Evolutionary conservation across 2,329 filamentous ascomycete genomes (phyloP), one percentile per base, ranked within the genome.

Genomic region (Calycina herbarum): DNA sequence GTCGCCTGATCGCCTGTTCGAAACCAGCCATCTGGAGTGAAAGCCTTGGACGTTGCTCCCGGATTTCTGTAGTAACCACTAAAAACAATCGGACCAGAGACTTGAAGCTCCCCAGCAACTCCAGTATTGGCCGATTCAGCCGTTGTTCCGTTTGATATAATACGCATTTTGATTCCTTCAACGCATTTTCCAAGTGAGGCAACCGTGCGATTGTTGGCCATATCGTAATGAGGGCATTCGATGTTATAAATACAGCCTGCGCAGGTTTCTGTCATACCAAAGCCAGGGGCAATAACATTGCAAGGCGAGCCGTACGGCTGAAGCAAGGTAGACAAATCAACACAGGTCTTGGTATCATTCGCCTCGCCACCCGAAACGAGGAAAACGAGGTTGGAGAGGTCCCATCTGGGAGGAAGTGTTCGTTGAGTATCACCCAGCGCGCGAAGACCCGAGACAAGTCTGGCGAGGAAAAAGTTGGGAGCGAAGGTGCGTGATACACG

Each of bases 1-100:
- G 66, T 64, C 0, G 71, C 79, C 11, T 68, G 66, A 64, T 82
- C 80, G 0, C 79, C 80, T 0, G 80, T 82, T 5, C 67, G 68
- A 64, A 81, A 82, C 79, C 80, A 82, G 1, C 77, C 77, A 67
- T 81, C 78, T 0, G 82, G 77, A 0, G 83, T 86, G 62, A 89
- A 80, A 0, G 84, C 84, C 35, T 86, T 82, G 15, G 70, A 73
- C 0, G 88, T 91, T 1, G 85, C 86, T n/a, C 81, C 33, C 0
- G 69, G 61, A 42, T 80, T 77, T 29, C 77, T 75, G 64, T 76
- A 61, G 20, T 64, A 64, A 5, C 20, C 82, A 64, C 84, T 82
- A 79, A 90, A 90, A 8, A 91, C 79, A 57, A 87, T 86, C 0
- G 82, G 82, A 0, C 83, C 88, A 35, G 15, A 15, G 1, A 74